These are phyloP conservation scores for Lepidopterella palustris DNA, from an alignment of 495 filamentous ascomycete genomes.

Conservation along the genomic window DNA sequence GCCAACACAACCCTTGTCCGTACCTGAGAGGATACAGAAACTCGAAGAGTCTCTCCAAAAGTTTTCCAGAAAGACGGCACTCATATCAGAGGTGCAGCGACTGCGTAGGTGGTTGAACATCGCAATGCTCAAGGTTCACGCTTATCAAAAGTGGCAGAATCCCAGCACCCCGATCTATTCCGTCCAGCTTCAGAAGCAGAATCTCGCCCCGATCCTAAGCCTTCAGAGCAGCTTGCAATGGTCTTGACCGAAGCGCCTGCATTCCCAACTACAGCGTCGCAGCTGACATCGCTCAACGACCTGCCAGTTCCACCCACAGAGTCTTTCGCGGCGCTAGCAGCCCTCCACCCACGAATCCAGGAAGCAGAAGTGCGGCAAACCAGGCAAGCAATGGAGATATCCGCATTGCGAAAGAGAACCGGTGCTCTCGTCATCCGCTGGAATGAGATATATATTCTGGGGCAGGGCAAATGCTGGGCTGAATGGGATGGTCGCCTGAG, in stretches of 20 bases:
- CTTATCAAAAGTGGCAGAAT: slow-evolving; percentile 42
- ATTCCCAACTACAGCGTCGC: slow-evolving; percentile 71
- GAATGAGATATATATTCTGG: slow-evolving; percentile 69
- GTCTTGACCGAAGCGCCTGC: slow-evolving; percentile 67
- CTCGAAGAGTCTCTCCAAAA: slow-evolving; percentile 51
- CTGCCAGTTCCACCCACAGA: slow-evolving; percentile 66
- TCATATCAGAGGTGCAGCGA: slow-evolving; percentile 21
- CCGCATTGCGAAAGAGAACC: slow-evolving; percentile 63
- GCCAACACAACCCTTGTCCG: slow-evolving; percentile 2
- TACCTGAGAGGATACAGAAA: slow-evolving; percentile 46
- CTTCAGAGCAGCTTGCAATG: slow-evolving; percentile 52
- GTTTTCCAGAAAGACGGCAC: slow-evolving; percentile 35
- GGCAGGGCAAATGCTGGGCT: slow-evolving; percentile 63
- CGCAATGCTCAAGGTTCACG: background rate
- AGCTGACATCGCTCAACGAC: slow-evolving; percentile 71
- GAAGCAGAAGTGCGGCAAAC: slow-evolving; percentile 58
- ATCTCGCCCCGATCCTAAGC: slow-evolving; percentile 14
- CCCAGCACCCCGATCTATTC: slow-evolving; percentile 55
- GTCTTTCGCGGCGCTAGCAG: slow-evolving; percentile 58
- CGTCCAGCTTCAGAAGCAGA: slow-evolving; percentile 30
- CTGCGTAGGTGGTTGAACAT: slow-evolving; percentile 17
- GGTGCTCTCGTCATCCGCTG: slow-evolving; percentile 68
- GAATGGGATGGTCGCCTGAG: slow-evolving; percentile 65
- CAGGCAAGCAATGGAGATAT: slow-evolving; percentile 64
- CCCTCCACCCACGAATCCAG: slow-evolving; percentile 64